Evolutionary conservation across 169 alveolate genomes (phyloP).

Genomic region (Theileria annulata): DNA sequence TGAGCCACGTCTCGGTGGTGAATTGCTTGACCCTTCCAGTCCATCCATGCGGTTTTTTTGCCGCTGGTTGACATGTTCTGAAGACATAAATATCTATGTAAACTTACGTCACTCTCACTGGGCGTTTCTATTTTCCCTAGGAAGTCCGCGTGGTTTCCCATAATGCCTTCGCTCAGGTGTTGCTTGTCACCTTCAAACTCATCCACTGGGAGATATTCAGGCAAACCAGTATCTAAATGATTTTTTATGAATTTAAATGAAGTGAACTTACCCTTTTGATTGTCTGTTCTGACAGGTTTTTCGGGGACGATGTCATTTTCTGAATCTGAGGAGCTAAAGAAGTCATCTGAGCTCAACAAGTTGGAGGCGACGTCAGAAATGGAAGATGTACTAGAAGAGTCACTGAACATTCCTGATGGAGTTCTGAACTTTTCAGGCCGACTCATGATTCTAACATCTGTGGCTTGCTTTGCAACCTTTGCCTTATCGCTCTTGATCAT

Average conservation of each 20-base stretch:
- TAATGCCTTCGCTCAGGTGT: conserved; percentile 77
- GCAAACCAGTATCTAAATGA: conserved; percentile 44
- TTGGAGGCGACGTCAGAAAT: conserved; percentile 73
- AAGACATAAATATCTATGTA: conserved; percentile 2
- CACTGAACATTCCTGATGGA: conserved; percentile 67
- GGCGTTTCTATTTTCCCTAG: conserved; percentile 78
- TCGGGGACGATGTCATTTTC: conserved; percentile 45
- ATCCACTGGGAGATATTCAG: conserved; percentile 81
- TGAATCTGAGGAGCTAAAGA: conserved; percentile 57
- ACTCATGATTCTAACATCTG: conserved; percentile 1
- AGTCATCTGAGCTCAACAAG: conserved; percentile 71
- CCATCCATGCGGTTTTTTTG: conserved; percentile 86
- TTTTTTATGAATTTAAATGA: not conserved
- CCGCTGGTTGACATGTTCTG: conserved; percentile 68
- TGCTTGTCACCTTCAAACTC: conserved; percentile 69
- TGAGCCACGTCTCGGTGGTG: conserved; percentile 88
- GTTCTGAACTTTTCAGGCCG: conserved; percentile 7
- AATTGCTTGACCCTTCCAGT: conserved; percentile 91
- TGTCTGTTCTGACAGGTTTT: conserved; percentile 21
- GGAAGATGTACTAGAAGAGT: conserved; percentile 66
- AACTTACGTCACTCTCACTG: conserved; percentile 23
- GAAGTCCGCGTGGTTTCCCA: conserved; percentile 86
- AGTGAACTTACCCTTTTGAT: not conserved
- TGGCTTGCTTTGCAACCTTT: conserved; percentile 8
- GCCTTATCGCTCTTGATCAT: conserved; percentile 40